Base-by-base conservation (phyloP, 805 yeast genomes). In the Kuraishia floccosa region DNA sequence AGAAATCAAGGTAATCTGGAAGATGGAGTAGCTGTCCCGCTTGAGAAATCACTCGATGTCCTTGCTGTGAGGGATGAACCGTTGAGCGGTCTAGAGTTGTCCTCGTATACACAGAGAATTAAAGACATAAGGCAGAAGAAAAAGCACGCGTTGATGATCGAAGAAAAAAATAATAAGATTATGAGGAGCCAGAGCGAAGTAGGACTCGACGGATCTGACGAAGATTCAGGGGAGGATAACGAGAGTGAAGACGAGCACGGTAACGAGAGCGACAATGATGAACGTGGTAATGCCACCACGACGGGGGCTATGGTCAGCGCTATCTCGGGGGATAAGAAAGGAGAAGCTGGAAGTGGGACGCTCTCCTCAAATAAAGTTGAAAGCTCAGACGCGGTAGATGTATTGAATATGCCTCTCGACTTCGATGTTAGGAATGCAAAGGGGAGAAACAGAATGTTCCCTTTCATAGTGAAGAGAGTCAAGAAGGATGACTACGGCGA, bases 401-500 rank as follows among this genome's bases (percentile, higher is more conserved):
- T 60, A 5, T 48, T 60, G 17, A 56, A 60, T 32, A 46, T 58
- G 35, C 72, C 76, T 1, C 58, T 75, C 46, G 76, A 68, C 41
- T 60, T 53, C 32, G 83, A 78, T 44, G 68, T 76, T 26, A 59
- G 68, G 19, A 59, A 60, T 5, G 61, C 64, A 23, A 55, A 50
- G 44, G 70, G 61, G 51, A 68, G 47, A 52, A 65, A 61, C 50
- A 70, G 65, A 27, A 78, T 81, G 82, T 91, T 89, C 46, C 97
- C 95, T 9, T 80, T 60, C 41, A 57, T 71, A 24, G 66, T 69
- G 1, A 67, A 63, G 19, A 70, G 72, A 41, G 58, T 68, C 16
- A 72, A 80, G 40, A 58, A 65, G 28, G 97, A 91, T 47, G 96
- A 89, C 40, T 91, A 89, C 50, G 99, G 99, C 19, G 77, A 73